These are phyloP conservation scores for Neonothopanus nambi DNA, from an alignment of 1,284 basidiomycete species.

Conservation along the genomic window DNA sequence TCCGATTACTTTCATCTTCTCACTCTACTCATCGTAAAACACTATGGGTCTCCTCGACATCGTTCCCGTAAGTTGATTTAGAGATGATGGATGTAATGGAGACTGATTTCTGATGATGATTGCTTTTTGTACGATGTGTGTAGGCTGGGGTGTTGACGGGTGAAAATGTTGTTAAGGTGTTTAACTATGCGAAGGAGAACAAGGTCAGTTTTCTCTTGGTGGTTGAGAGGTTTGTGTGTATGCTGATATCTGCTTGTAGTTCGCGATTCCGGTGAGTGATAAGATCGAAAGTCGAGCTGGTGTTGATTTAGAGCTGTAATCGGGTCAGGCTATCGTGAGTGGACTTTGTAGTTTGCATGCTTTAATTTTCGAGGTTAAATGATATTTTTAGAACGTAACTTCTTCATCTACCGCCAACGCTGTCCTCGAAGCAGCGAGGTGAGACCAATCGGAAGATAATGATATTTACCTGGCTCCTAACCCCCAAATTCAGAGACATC, in stretches of 20 bases:
- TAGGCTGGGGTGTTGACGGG: conserved; percentile 88
- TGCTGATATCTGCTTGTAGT: conserved; percentile 47
- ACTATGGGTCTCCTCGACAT: conserved; percentile 71
- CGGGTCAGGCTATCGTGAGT: conserved; percentile 70
- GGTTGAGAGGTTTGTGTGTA: background rate
- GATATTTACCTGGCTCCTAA: conserved; percentile 8
- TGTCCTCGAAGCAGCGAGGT: conserved; percentile 87
- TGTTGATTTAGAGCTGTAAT: conserved; percentile 1
- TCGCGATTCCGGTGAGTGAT: conserved; percentile 81
- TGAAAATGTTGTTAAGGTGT: conserved; percentile 85
- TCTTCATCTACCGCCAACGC: conserved; percentile 89
- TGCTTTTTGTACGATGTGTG: background rate
- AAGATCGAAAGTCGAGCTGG: background rate
- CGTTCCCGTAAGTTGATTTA: conserved; percentile 55
- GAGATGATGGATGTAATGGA: conserved; percentile 3
- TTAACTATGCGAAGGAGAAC: conserved; percentile 84
- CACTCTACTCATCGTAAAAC: no score
- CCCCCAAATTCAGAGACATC: conserved; percentile 55
- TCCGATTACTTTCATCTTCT: no score
- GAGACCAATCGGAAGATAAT: conserved; percentile 17
- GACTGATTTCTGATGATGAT: conserved; percentile 4
- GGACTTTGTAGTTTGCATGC: background rate
- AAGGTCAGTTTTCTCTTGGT: conserved; percentile 53
- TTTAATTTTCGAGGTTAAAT: no score
- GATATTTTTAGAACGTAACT: conserved; percentile 74